Conservation (phyloP, 2,329 filamentous ascomycete genomes). For the Aspergillus latus region DNA sequence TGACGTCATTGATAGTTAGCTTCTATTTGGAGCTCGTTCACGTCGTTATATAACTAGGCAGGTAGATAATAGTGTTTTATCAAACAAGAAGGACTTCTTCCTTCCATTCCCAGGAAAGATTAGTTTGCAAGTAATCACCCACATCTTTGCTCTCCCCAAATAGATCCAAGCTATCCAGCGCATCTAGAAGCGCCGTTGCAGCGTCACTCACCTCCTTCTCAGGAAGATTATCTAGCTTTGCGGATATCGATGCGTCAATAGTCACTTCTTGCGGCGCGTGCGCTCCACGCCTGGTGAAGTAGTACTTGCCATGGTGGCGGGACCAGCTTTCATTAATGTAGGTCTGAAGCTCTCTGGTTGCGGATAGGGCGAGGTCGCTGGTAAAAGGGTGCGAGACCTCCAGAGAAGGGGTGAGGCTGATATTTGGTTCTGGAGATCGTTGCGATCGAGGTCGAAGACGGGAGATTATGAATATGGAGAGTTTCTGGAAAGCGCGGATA, state of each 20-base stretch:
- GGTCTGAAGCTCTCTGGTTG: constrained; percentile 44
- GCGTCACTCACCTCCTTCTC: constrained; percentile 26
- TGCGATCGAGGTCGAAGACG: constrained; percentile 19
- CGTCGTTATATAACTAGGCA: neutral
- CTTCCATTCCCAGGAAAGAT: neutral
- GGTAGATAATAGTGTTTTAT: neutral
- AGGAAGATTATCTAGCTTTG: constrained; percentile 22
- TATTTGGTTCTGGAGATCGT: no score
- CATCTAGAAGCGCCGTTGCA: constrained; percentile 16
- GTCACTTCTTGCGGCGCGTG: constrained; percentile 47
- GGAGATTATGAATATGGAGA: constrained; percentile 36
- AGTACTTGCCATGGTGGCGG: constrained; percentile 45
- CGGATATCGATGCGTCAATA: constrained; percentile 33
- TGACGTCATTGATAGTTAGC: neutral
- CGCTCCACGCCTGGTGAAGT: constrained; percentile 45
- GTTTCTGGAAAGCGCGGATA: constrained; percentile 42
- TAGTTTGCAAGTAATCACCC: neutral
- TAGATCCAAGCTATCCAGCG: constrained; percentile 15
- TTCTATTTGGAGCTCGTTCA: neutral
- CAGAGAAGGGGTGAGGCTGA: no score
- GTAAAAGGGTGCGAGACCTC: no score
- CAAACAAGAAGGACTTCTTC: constrained; percentile 5
- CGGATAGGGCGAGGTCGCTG: constrained; percentile 31
- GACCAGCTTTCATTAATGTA: constrained; percentile 51
- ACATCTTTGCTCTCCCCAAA: constrained; percentile 3